A percentile compares a stretch with the other conserved stretches of the same genome.
These are phyloP conservation scores for Phytophthora hibernalis DNA, from an alignment of 352 stramenopile genomes.

Conservation along the genomic window DNA sequence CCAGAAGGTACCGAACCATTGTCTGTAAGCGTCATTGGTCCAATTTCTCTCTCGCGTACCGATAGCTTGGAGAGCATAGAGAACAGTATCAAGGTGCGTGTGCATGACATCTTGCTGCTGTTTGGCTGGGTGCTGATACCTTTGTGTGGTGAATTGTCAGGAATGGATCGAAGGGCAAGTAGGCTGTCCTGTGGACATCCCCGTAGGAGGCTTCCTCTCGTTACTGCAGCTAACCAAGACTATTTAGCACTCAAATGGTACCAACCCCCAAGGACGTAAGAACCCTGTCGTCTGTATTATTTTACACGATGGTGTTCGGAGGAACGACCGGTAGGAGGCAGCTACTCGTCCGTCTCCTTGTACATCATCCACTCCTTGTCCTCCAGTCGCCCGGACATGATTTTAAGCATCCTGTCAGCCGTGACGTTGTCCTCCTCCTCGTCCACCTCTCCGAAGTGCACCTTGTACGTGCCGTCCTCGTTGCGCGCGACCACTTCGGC, in stretches of 20 bases:
- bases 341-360: conserved; percentile 49
- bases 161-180: conserved; percentile 59
- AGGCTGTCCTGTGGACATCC: conserved; percentile 36
- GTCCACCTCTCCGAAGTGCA: conserved; percentile 68
- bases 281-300: conserved; percentile 28
- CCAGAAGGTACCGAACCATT: conserved; percentile 5
- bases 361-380: conserved; percentile 83
- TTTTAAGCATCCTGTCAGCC: conserved; percentile 57
- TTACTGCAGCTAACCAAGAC: conserved; percentile 54
- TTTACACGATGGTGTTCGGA: conserved; percentile 35
- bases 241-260: conserved; percentile 42
- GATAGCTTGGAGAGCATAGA: conserved; percentile 68
- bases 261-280: conserved; percentile 7
- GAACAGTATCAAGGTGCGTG: conserved; percentile 55
- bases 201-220: conserved; percentile 54
- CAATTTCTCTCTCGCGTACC: conserved; percentile 53
- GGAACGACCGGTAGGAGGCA: too few relatives aligned
- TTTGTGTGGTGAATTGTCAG: conserved; percentile 18
- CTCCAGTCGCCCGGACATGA: conserved; percentile 71
- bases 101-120: background rate
- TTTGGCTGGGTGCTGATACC: background rate
- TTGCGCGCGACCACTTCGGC: conserved; percentile 59
- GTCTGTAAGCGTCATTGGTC: conserved; percentile 48
- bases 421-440: conserved; percentile 56
- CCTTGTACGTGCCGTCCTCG: conserved; percentile 66